Evolutionary conservation across 768 basidiomycete species (phyloP), one percentile per base, ranked within the genome.

Genomic region (Hypholoma fasciculare): DNA sequence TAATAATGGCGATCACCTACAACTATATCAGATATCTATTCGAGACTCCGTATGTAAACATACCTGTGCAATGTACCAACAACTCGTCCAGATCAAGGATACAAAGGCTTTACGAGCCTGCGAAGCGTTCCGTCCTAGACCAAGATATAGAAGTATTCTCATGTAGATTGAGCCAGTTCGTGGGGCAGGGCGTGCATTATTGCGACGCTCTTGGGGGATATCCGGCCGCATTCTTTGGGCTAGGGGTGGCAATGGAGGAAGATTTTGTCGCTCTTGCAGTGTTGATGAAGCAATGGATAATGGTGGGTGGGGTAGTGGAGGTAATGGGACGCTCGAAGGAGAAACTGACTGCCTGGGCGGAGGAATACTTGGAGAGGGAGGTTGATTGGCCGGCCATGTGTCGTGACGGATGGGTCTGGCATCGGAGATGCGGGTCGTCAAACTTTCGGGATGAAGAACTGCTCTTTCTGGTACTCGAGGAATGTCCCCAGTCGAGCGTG

Each of bases 21-120:
- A 39, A 38, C 36, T 48, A 51, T 19, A 56, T 47, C 17, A 58
- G 17, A 8, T 30, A 40, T 48, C 5, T 42, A 27, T 38, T 23
- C 7, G 34, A 20, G 58, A 61, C 36, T 59, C 12, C 36, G 48
- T 14, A 57, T 17, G 27, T 17, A 11, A 9, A 55, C 70, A 23
- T 50, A 72, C 88, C 77, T 90, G 88, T 12, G 72, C 59, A 38
- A 80, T 65, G 50, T 82, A 82, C 63, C 84, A 85, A 3, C 64
- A 56, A 8, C 86, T 58, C 49, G 78, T 80, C 72, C 81, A 82
- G 36, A 84, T 68, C 11, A 88, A 63, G 7, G 80, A 79, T 26
- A 86, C 74, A 16, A 86, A 66, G 43, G 82, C 76, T 65, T 81
- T 84, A 44, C 87, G 78, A 6, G 76, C 77, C 57, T 72, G 74